Evolutionary conservation across 495 filamentous ascomycete species (phyloP), one percentile per base, ranked within the genome.

Genomic region (Trichoderma gamsii): DNA sequence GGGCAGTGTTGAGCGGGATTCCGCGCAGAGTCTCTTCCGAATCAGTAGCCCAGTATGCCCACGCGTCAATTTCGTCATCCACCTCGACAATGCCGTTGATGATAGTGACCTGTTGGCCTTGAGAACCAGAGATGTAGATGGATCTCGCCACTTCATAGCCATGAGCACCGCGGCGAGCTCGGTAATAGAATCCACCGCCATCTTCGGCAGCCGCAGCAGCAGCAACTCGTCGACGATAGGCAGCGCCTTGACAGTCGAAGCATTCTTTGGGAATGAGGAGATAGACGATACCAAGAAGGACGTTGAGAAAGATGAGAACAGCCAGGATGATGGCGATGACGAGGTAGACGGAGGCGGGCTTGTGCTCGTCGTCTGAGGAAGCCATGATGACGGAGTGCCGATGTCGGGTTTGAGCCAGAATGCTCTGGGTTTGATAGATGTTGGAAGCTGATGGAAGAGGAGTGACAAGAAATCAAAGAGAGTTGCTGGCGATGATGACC

Each of bases 211-310:
- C 44, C 3, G 44, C 44, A 18, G 44, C 44, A 11, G 44, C 44
- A 49, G 44, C 44, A 49, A 12, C 44, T 38, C 35, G 35, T 38
- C 16, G 52, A 73, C 72, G 38, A 82, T 75, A 68, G 82, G 82
- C 64, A 64, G 29, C 41, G 52, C 38, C 35, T 6, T 38, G 66
- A 73, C 72, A 25, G 70, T 65, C 56, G 72, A 78, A 82, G 70
- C 82, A 80, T 69, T 78, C 79, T 70, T 81, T 70, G 72, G 83
- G 85, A 66, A 87, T 82, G 64, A 86, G 72, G 46, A 87, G 74
- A 23, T 80, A 82, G 15, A 83, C 83, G 67, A 87, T 76, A n/a
- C 84, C 84, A 25, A 84, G 79, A 29, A 87, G 76, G 23, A 84
- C 83, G 74, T 83, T 79, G 63, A 87, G 78, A 4, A 61, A 18